Evolutionary conservation across 164 flowering plant genomes (phyloP).

Genomic region (Piper longum): DNA sequence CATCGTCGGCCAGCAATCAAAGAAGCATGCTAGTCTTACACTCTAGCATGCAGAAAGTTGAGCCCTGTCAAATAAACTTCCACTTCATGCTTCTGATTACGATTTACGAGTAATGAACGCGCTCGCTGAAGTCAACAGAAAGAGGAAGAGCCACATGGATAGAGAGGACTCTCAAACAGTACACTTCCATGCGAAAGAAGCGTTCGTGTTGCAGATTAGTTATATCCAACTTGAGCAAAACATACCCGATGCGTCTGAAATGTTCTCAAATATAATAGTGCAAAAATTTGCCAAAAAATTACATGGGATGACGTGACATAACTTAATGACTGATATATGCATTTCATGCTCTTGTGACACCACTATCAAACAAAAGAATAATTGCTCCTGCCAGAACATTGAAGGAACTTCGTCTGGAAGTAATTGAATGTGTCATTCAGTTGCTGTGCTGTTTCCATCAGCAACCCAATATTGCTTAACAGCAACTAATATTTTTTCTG

Average conservation of each 20-base stretch:
- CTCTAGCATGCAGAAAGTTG: constrained; percentile 11
- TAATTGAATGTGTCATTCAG: constrained; percentile 15
- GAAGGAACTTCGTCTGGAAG: neutral
- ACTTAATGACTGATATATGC: neutral
- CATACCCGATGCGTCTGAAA: too few species aligned
- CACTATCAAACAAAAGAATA: neutral
- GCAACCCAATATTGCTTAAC: constrained; percentile 71
- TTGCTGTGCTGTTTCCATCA: constrained; percentile 31
- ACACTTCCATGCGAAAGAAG: too few species aligned
- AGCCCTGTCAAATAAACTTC: neutral
- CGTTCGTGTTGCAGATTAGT: too few species aligned
- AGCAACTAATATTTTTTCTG: constrained; percentile 63
- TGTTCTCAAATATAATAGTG: too few species aligned
- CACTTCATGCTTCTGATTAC: too few species aligned
- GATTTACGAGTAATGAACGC: too few species aligned
- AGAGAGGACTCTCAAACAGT: too few species aligned
- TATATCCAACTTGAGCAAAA: too few species aligned
- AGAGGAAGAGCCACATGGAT: too few species aligned
- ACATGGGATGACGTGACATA: neutral
- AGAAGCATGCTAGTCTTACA: constrained; percentile 20
- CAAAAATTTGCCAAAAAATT: neutral
- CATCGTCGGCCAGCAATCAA: constrained; percentile 39
- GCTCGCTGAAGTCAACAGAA: too few species aligned
- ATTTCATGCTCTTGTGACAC: neutral
- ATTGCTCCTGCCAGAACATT: neutral